Evolutionary conservation across 1,284 basidiomycete genomes (phyloP), one percentile per base, ranked within the genome.

Genomic region (Naganishia sp.): DNA sequence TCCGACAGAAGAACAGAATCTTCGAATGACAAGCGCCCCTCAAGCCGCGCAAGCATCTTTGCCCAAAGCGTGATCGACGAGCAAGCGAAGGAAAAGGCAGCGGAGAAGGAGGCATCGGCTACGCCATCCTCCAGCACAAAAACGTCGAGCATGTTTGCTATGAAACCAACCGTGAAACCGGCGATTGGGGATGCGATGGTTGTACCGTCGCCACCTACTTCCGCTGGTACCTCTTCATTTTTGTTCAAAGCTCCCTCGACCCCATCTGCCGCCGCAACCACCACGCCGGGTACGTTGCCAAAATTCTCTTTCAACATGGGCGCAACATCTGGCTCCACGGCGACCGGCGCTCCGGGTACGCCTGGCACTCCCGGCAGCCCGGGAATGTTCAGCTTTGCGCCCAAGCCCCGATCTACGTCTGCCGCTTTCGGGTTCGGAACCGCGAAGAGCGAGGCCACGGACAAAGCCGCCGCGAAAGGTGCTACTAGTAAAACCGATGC

Each of bases 241-340:
- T 74, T 10, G 45, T 77, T 46, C 72, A 74, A 64, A 55, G 47
- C 65, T 17, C 54, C 46, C 1, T 28, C 50, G 0, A 51, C 61
- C 5, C 41, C 55, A 9, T 31, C 66, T 4, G 13, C 47, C 21
- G 23, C 62, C 18, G 32, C 46, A 31, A 70, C 74, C 0, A 68
- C 74, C 3, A 75, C 75, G 2, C 73, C 75, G 0, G 72, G 75
- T 65, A 74, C 71, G 5, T 75, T 77, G 43, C 50, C 71, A 2
- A 71, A 73, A 0, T 73, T 75, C 2, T 56, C 69, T 2, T 63
- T 70, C 9, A 66, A 71, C 46, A 71, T 73, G 50, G 54, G 71
- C 1, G 47, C 70, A 15, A 62, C 51, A 7, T 49, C 66, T 1
- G 60, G 45, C 2, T 65, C 73, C 4, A 68, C 74, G 3, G 72